A percentile compares a stretch with the other conserved stretches of the same genome.
phyloP scores from a whole-genome alignment of 2,329 filamentous ascomycete genomes.

The Onygenales sp. region DNA sequence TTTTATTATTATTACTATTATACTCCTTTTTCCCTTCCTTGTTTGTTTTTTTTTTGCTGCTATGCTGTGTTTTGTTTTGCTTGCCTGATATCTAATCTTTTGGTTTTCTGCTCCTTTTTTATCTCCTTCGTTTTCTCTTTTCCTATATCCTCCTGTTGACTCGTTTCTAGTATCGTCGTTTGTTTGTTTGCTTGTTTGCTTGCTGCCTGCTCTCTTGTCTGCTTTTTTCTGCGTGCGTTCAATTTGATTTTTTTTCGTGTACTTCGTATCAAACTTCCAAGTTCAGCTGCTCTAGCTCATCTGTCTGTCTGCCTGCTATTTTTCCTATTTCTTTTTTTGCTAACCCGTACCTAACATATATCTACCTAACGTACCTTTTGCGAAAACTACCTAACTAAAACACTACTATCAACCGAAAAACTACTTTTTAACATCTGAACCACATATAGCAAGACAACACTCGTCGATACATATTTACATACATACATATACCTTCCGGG shows the following conservation, averaged over 20 bases:
- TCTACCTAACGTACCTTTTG: too few relatives aligned
- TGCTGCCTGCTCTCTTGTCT: neutral
- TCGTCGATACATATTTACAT: too few relatives aligned
- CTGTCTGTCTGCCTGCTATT: too few relatives aligned
- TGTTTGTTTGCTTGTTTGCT: neutral
- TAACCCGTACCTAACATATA: too few relatives aligned
- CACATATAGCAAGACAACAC: too few relatives aligned
- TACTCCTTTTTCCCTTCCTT: neutral
- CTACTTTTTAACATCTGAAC: too few relatives aligned
- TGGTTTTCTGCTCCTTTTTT: conserved; percentile 8
- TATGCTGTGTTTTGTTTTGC: neutral
- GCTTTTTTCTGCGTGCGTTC: neutral
- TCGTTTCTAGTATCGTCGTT: neutral
- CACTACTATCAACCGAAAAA: too few relatives aligned
- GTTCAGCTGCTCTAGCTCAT: conserved; percentile 9
- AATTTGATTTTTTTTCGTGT: conserved; percentile 6
- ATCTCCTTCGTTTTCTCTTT: conserved; percentile 8
- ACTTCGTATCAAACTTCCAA: neutral
- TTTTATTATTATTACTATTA: neutral
- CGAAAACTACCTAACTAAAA: too few relatives aligned
- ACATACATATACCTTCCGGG: too few relatives aligned
- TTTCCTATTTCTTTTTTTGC: too few relatives aligned
- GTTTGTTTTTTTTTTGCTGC: neutral
- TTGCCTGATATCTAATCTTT: conserved; percentile 12
- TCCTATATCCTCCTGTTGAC: neutral